Evolutionary conservation across 139 green algal species (phyloP).

Genomic region (Trebouxia sp.): DNA sequence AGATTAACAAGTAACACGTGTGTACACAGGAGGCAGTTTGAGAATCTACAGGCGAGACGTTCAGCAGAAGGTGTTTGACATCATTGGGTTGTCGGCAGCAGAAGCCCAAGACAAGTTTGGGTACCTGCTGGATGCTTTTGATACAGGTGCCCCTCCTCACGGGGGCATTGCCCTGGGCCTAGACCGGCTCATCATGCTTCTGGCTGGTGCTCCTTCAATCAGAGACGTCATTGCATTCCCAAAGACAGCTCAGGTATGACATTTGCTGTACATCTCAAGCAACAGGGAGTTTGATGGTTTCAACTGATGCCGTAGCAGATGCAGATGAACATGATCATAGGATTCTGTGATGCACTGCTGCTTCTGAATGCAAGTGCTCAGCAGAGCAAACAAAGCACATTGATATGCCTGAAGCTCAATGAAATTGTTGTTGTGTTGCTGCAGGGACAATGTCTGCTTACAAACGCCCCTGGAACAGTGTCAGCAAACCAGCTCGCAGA

Average conservation of each 20-base stretch:
- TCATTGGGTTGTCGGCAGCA: slow-evolving; percentile 82
- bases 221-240: slow-evolving; percentile 99
- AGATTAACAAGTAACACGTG: background rate
- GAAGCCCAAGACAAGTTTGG: slow-evolving; percentile 86
- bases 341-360: background rate
- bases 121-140: slow-evolving; percentile 82
- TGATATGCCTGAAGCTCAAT: too few species aligned
- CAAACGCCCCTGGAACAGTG: slow-evolving; percentile 68
- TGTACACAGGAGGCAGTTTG: slow-evolving; percentile 76
- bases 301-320: too few species aligned
- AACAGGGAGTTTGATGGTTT: too few species aligned
- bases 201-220: slow-evolving; percentile 82
- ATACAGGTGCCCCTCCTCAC: slow-evolving; percentile 91
- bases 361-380: background rate
- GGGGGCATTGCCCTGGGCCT: slow-evolving; percentile 93
- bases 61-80: slow-evolving; percentile 89
- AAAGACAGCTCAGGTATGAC: slow-evolving; percentile 84
- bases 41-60: slow-evolving; percentile 92
- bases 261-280: background rate
- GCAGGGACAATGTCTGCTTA: slow-evolving; percentile 83
- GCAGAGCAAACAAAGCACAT: too few species aligned
- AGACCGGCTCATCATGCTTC: slow-evolving; percentile 94
- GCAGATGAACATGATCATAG: too few species aligned
- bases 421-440: background rate
- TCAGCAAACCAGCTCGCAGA: slow-evolving; percentile 65